Evolutionary conservation across 2,329 filamentous ascomycete species (phyloP), one percentile per base, ranked within the genome.

Genomic region (Cladosporium austrohemisphaericum): DNA sequence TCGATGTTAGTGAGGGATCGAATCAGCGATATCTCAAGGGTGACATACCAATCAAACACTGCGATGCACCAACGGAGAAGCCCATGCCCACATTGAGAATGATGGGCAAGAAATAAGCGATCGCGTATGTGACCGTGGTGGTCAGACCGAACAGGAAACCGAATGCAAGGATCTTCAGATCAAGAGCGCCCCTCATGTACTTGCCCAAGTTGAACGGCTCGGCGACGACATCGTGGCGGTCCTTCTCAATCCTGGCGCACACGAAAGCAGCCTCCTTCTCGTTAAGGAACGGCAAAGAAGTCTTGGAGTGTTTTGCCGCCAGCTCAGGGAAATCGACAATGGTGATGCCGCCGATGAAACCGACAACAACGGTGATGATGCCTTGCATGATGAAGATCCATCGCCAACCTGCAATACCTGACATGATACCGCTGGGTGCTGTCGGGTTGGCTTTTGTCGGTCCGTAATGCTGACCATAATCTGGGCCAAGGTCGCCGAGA

Each of bases 71-170:
- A 23, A 57, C 52, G 41, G 52, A 51, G 55, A 65, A 68, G 29
- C 63, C 65, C 64, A 67, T 66, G 44, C 61, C 60, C 28, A 60
- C 61, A 18, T 64, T 52, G 22, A 68, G 63, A 41, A 68, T 68
- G 57, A 66, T 66, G n/a, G 65, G 65, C 1, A 67, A 55, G 59
- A 68, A 68, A 54, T 63, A 68, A 13, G 65, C 63, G 20, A 59
- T 55, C 2, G 65, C 63, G 49, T 67, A 68, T 5, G 60, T 63
- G 32, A 51, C 50, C 8, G 84, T 86, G 14, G 50, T 89, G 2
- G 79, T 79, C 65, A 79, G 79, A 68, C 73, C 73, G 65, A 77
- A 79, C 29, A 80, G 72, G 56, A 73, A 51, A 0, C 74, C 77
- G 50, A 78, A 80, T 2, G 65, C 72, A 76, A 78, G 80, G 43